These are phyloP conservation scores for Termitomyces titanicus DNA, from an alignment of 768 basidiomycete genomes.

Conservation along the genomic window DNA sequence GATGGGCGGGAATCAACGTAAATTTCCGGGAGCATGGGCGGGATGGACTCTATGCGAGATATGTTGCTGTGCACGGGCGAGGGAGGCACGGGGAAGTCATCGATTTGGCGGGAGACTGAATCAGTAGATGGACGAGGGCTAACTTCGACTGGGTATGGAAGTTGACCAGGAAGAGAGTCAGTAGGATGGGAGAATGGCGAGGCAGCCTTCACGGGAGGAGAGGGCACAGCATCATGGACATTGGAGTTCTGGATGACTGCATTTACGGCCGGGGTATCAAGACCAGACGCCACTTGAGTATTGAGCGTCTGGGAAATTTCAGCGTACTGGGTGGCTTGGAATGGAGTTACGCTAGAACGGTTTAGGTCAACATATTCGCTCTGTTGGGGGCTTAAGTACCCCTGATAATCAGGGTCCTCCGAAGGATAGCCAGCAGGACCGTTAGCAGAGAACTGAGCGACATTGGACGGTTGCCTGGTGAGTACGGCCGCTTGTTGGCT, in stretches of 20 bases:
- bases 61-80: conserved; percentile 31
- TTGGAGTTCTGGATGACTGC: conserved; percentile 11
- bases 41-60: conserved; percentile 44
- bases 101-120: conserved; percentile 19
- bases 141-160: conserved; percentile 6
- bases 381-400: conserved; percentile 23
- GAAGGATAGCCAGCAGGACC: conserved; percentile 8
- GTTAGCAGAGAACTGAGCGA: conserved; percentile 5
- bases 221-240: not conserved
- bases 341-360: conserved; percentile 69
- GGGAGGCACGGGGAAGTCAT: conserved; percentile 37
- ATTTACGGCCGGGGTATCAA: conserved; percentile 28
- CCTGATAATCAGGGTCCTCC: conserved; percentile 12
- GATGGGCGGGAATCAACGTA: conserved; percentile 33
- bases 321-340: conserved; percentile 71
- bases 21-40: conserved; percentile 55
- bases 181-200: conserved; percentile 24
- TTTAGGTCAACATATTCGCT: conserved; percentile 59
- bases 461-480: conserved; percentile 19
- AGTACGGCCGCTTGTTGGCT: conserved; percentile 16
- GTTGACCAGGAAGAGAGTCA: not conserved
- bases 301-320: conserved; percentile 63
- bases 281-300: conserved; percentile 31
- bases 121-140: conserved; percentile 9
- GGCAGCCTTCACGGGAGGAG: conserved; percentile 3